Base-by-base conservation (phyloP, 1,284 basidiomycete genomes). In the Ustilago curta region DNA sequence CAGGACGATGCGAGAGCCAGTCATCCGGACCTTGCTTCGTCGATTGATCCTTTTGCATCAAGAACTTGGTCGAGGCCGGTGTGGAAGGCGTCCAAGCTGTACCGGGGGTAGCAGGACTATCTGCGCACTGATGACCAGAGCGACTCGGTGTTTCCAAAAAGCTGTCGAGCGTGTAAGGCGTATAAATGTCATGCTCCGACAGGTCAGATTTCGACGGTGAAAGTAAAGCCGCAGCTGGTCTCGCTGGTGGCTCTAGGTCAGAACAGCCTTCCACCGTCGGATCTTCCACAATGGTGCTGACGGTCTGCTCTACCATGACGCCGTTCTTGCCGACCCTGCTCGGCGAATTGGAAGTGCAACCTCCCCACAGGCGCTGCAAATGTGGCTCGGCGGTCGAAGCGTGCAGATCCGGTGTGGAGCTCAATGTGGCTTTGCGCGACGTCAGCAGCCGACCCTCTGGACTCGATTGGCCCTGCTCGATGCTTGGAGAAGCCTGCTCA, bases 241-340 rank as follows among this genome's bases (percentile, higher is more conserved):
- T 42, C 8, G 43, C 27, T 2, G 53, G 64, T 9, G 58, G 64
- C 21, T 67, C 58, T 8, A 67, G 18, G 8, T 37, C 54, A 35
- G 59, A 68, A 50, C 42, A 43, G 8, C 54, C 59, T 40, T 68
- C 66, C 3, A 54, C 43, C 4, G 59, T 51, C 23, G 66, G 59
- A 35, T 68, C 59, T 14, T 68, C 66, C 5, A 68, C 51, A 37
- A 68, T 68, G 11, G 59, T 62, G 55, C 66, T 68, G 21, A 68
- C 66, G 12, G 66, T 62, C 45, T 68, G 66, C 29, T 68, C 66
- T 8, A 68, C 59, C 55, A 68, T 59, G 6, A 68, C 59, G 29
- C 59, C 55, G 40, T 19, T 49, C 32, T 59, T 55, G 59, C 45
- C 40, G 45, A 29, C 19, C 64, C 57, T 67, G 53, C 54, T 48